phyloP scores from a whole-genome alignment of 441 rosid genomes.

The Sinapis alba region DNA sequence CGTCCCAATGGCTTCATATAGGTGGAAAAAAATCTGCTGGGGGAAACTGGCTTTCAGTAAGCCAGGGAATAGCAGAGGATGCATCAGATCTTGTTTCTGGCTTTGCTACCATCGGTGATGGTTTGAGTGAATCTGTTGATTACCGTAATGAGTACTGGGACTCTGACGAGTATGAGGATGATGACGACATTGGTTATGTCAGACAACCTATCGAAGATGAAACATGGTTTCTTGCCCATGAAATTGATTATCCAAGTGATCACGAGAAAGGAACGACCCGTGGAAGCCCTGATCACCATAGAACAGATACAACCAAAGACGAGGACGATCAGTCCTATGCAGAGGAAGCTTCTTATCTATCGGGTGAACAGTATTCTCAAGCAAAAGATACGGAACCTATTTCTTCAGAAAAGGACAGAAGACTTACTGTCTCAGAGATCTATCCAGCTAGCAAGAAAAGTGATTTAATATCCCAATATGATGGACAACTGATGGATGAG shows the following conservation, averaged over 20 bases:
- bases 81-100: constrained; percentile 61
- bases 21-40: constrained; percentile 86
- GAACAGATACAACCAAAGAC: constrained; percentile 68
- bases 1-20: constrained; percentile 22
- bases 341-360: constrained; percentile 92
- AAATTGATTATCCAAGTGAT: constrained; percentile 98
- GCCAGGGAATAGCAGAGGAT: constrained; percentile 96
- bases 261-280: constrained; percentile 86
- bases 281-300: constrained; percentile 79
- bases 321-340: constrained; percentile 91
- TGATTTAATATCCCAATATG: constrained; percentile 75
- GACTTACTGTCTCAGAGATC: constrained; percentile 65
- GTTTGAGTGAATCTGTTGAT: constrained; percentile 89
- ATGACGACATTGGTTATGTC: constrained; percentile 95
- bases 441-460: constrained; percentile 59
- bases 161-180: constrained; percentile 96
- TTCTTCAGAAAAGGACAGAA: constrained; percentile 73
- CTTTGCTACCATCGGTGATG: constrained; percentile 97
- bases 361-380: constrained; percentile 78
- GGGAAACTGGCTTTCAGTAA: constrained; percentile 95
- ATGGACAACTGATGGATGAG: constrained; percentile 84
- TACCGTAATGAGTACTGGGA: constrained; percentile 97
- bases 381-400: constrained; percentile 64
- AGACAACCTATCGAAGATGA: constrained; percentile 98
- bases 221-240: constrained; percentile 97